Conservation (phyloP, 805 yeast genomes). For the Nakazawaea peltata region DNA sequence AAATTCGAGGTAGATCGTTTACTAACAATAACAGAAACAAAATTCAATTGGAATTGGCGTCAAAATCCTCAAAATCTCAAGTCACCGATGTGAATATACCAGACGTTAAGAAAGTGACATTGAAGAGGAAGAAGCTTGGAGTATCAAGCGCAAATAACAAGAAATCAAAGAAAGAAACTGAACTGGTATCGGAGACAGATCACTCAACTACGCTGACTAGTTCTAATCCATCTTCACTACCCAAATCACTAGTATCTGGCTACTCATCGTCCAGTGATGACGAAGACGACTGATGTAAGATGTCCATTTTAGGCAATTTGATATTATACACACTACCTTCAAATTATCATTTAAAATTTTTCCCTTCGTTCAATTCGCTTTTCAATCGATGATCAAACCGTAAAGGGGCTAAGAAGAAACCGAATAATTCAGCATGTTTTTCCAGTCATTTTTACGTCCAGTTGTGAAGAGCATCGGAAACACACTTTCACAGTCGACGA, state of each 20-base stretch:
- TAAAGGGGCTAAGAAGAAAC: too few relatives aligned
- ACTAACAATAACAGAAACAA: not conserved
- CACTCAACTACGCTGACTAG: too few relatives aligned
- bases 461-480: not conserved
- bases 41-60: not conserved
- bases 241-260: not conserved
- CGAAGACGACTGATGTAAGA: too few relatives aligned
- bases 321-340: too few relatives aligned
- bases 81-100: not conserved
- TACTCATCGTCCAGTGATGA: not conserved
- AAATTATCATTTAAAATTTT: too few relatives aligned
- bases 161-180: not conserved
- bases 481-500: constrained; percentile 7
- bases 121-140: not conserved
- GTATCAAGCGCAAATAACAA: not conserved
- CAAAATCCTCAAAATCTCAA: too few relatives aligned
- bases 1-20: not conserved
- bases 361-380: too few relatives aligned
- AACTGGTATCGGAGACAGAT: not conserved
- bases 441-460: constrained; percentile 6
- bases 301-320: too few relatives aligned
- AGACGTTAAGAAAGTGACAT: not conserved
- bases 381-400: too few relatives aligned
- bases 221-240: too few relatives aligned
- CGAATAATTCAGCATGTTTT: constrained; percentile 1